phyloP scores from a whole-genome alignment of 768 basidiomycete genomes.

The Mycena amicta region DNA sequence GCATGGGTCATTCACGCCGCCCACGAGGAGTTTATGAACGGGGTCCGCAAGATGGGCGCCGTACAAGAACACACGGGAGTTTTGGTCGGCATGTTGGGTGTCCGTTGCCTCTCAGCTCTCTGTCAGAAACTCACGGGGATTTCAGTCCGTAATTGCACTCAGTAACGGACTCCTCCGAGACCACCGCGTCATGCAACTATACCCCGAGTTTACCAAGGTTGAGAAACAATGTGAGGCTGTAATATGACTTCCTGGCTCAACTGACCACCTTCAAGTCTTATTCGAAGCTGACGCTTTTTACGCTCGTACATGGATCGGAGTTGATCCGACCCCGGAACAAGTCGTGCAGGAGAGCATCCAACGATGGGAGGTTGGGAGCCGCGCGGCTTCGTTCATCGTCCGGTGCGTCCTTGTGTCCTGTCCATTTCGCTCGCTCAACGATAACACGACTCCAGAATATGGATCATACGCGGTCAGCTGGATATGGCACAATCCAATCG shows the following conservation, averaged over 20 bases:
- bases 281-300: constrained; percentile 3
- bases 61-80: neutral
- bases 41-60: constrained; percentile 8
- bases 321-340: constrained; percentile 10
- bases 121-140: neutral
- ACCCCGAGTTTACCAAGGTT: neutral
- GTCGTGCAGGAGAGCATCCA: constrained; percentile 18
- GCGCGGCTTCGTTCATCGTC: constrained; percentile 18
- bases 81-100: constrained; percentile 11
- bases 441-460: constrained; percentile 10
- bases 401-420: constrained; percentile 13
- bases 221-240: neutral
- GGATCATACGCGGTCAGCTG: constrained; percentile 22
- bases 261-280: constrained; percentile 20
- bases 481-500: neutral
- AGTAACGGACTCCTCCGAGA: constrained; percentile 25
- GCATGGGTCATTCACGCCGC: constrained; percentile 25
- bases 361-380: constrained; percentile 22
- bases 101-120: neutral
- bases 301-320: constrained; percentile 5
- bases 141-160: constrained; percentile 13
- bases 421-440: neutral
- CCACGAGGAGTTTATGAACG: constrained; percentile 21
- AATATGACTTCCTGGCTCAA: constrained; percentile 16
- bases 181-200: constrained; percentile 20